Conservation (phyloP, 495 filamentous ascomycete species). For the Neurospora sp. region DNA sequence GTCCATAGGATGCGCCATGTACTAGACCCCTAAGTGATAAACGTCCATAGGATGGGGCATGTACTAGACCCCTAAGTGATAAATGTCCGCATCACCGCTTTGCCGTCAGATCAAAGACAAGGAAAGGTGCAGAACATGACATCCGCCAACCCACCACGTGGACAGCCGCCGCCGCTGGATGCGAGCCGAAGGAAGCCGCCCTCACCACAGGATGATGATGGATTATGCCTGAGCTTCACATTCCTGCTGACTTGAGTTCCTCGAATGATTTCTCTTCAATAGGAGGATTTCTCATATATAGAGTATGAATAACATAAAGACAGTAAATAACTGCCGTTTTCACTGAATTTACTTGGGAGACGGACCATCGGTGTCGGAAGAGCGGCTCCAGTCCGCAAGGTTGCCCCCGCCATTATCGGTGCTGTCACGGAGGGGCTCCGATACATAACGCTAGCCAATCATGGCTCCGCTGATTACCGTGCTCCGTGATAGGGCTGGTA, state of each 20-base stretch:
- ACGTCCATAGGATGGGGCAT: not conserved
- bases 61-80: constrained; percentile 12
- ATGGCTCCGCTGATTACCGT: constrained; percentile 6
- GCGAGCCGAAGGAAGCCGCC: constrained; percentile 6
- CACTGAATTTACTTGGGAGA: not conserved
- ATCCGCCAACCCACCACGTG: constrained; percentile 5
- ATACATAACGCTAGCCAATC: constrained; percentile 3
- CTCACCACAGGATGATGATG: not conserved
- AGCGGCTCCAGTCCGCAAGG: not conserved
- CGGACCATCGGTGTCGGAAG: not conserved
- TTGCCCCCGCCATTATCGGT: not conserved
- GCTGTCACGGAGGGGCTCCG: not conserved
- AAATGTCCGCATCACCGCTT: not conserved
- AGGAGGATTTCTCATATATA: not conserved
- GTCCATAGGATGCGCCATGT: not conserved
- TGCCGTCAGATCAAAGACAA: not conserved
- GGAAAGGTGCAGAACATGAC: not conserved
- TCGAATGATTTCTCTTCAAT: not conserved
- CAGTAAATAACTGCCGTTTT: not conserved
- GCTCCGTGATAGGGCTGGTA: constrained; percentile 6
- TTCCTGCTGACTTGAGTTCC: not conserved
- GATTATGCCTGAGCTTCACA: not conserved
- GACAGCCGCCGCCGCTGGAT: not conserved
- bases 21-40: constrained; percentile 13
- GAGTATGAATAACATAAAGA: not conserved